Evolutionary conservation across 768 basidiomycete genomes (phyloP).

Genomic region (Leucocoprinus sp.): DNA sequence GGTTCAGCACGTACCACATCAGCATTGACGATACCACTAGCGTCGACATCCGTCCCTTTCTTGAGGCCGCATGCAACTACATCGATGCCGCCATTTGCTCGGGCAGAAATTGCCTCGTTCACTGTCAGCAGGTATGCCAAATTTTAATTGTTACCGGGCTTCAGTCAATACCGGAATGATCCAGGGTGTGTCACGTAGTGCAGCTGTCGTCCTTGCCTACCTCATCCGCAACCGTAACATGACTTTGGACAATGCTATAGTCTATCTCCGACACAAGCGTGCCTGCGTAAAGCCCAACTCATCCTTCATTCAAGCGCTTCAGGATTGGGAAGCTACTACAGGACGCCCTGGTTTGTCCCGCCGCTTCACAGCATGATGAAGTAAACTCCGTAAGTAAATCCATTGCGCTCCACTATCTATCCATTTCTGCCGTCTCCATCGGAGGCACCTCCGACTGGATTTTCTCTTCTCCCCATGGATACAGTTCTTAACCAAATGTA

Average conservation of each 20-base stretch:
- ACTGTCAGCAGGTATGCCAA: conserved; percentile 68
- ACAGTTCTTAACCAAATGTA: not conserved
- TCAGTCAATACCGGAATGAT: not conserved
- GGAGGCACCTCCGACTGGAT: no score
- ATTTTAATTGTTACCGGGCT: not conserved
- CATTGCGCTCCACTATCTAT: not conserved
- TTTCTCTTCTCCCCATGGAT: not conserved
- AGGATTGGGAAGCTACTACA: conserved; percentile 44
- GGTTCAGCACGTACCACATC: conserved; percentile 53
- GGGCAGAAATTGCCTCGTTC: conserved; percentile 65
- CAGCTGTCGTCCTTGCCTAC: conserved; percentile 74
- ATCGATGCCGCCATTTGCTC: conserved; percentile 53
- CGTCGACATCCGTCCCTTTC: conserved; percentile 58
- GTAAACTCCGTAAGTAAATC: not conserved
- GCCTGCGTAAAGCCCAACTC: conserved; percentile 73
- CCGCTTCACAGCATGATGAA: conserved; percentile 17
- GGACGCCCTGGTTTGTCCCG: conserved; percentile 15
- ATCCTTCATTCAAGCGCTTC: conserved; percentile 57
- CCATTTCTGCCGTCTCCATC: not conserved
- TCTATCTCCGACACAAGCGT: conserved; percentile 54
- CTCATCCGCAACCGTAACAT: conserved; percentile 69
- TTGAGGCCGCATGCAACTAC: conserved; percentile 59
- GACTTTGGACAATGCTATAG: conserved; percentile 59
- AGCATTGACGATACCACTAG: conserved; percentile 55
- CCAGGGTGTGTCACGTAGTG: conserved; percentile 72